These are phyloP conservation scores for Ilex aquifolium DNA, from an alignment of 257 asterid genomes.

Conservation along the genomic window DNA sequence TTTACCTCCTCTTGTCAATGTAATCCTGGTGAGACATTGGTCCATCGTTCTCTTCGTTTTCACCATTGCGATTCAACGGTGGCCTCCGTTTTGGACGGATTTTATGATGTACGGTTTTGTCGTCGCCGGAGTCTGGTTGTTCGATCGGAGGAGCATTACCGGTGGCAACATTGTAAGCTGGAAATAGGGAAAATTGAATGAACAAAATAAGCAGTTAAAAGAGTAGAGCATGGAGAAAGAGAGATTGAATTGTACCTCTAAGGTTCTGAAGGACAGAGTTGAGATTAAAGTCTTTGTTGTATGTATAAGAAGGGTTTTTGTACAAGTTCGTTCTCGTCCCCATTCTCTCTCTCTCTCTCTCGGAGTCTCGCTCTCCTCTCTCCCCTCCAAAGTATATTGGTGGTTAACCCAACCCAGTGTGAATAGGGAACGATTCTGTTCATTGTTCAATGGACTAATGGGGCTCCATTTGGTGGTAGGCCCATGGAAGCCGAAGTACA, in stretches of 20 bases:
- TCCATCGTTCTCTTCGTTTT: slow-evolving; percentile 32
- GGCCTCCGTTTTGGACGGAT: slow-evolving; percentile 38
- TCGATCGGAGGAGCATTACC: slow-evolving; percentile 36
- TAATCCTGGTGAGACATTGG: slow-evolving; percentile 82
- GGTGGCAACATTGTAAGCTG: slow-evolving; percentile 61
- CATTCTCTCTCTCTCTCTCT: slow-evolving; percentile 27
- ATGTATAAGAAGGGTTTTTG: slow-evolving; percentile 67
- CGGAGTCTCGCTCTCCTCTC: too few relatives aligned
- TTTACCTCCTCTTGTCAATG: slow-evolving; percentile 56
- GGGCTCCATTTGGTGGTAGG: too few relatives aligned
- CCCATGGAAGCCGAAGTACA: too few relatives aligned
- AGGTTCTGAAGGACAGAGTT: slow-evolving; percentile 78
- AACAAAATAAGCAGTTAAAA: not conserved
- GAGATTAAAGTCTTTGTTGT: slow-evolving; percentile 67
- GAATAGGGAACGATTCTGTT: too few relatives aligned
- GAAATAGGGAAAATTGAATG: slow-evolving; percentile 11
- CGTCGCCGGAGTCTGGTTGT: slow-evolving; percentile 19
- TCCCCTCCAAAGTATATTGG: too few relatives aligned
- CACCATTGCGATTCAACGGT: slow-evolving; percentile 19
- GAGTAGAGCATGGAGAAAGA: not conserved
- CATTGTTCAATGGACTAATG: too few relatives aligned
- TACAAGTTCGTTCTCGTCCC: slow-evolving; percentile 59
- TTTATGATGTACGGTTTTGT: slow-evolving; percentile 23
- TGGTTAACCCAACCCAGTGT: too few relatives aligned
- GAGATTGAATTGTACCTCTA: slow-evolving; percentile 25